Evolutionary conservation across 1,284 basidiomycete genomes (phyloP).

Genomic region (Trichosporon sp.): DNA sequence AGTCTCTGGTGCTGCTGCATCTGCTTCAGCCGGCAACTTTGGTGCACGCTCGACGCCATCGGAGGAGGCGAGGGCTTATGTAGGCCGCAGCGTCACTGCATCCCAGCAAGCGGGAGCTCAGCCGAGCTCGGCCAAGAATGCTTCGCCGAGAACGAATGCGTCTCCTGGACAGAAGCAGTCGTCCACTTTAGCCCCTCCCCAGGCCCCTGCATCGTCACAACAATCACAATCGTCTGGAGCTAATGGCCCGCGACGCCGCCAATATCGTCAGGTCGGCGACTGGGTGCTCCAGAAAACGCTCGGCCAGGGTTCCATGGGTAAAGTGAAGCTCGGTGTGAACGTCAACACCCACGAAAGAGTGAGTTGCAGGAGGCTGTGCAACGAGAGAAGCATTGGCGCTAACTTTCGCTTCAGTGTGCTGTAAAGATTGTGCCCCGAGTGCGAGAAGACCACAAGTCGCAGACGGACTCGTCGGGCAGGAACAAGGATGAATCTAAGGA

Average conservation of each 20-base stretch:
- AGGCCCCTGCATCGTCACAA: neutral
- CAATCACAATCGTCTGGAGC: neutral
- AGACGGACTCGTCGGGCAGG: slow-evolving; percentile 53
- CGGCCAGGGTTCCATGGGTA: slow-evolving; percentile 97
- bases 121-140: neutral
- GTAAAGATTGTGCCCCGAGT: slow-evolving; percentile 95
- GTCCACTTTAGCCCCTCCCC: neutral
- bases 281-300: slow-evolving; percentile 96
- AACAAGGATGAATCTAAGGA: slow-evolving; percentile 88
- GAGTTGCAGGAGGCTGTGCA: slow-evolving; percentile 28
- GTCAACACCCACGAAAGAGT: slow-evolving; percentile 89
- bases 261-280: slow-evolving; percentile 62
- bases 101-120: slow-evolving; percentile 2
- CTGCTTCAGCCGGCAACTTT: slow-evolving; percentile 17
- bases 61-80: slow-evolving; percentile 27
- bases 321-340: slow-evolving; percentile 93
- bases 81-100: slow-evolving; percentile 13
- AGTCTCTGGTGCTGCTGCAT: slow-evolving; percentile 9
- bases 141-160: neutral
- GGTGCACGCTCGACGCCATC: slow-evolving; percentile 20
- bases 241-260: slow-evolving; percentile 14
- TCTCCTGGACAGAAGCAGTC: slow-evolving; percentile 5
- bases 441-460: slow-evolving; percentile 42
- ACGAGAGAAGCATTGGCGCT: neutral
- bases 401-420: slow-evolving; percentile 61